Conservation (phyloP, 768 basidiomycete genomes). For the Phlebiopsis gigantea region DNA sequence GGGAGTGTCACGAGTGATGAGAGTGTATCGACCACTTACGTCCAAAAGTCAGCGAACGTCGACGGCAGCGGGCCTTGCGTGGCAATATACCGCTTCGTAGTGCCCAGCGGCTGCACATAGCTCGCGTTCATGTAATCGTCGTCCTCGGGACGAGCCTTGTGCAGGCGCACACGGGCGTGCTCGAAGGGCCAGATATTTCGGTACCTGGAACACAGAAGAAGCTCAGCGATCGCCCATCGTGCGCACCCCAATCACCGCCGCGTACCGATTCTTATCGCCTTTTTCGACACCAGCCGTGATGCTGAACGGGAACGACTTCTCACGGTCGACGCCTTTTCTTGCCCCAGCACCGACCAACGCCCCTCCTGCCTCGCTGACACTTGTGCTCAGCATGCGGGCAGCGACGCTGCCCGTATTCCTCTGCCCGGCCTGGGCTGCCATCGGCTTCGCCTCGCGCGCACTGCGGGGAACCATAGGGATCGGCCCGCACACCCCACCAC, state of each 20-base stretch:
- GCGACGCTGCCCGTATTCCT: neutral
- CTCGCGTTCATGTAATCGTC: slow-evolving; percentile 97
- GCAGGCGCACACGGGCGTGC: slow-evolving; percentile 82
- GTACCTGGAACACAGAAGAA: slow-evolving; percentile 47
- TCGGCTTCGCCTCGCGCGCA: neutral
- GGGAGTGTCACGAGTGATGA: neutral
- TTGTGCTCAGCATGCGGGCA: neutral
- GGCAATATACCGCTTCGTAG: slow-evolving; percentile 82
- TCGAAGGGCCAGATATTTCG: slow-evolving; percentile 98
- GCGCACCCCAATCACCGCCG: slow-evolving; percentile 5
- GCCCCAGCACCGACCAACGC: neutral
- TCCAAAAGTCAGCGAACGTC: slow-evolving; percentile 94
- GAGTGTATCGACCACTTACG: slow-evolving; percentile 45
- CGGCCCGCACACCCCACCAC: neutral
- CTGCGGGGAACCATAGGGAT: neutral
- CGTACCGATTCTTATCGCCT: slow-evolving; percentile 86
- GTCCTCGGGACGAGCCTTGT: slow-evolving; percentile 27
- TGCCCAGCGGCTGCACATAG: slow-evolving; percentile 82
- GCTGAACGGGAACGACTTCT: slow-evolving; percentile 66
- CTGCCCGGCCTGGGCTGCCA: neutral
- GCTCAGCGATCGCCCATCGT: neutral
- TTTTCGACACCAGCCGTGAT: slow-evolving; percentile 96
- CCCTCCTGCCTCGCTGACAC: neutral
- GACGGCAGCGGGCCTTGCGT: slow-evolving; percentile 92
- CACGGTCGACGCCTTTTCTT: neutral